Evolutionary conservation across 371 early-diverging fungal genomes (phyloP), one percentile per base, ranked within the genome.

Genomic region (Rhizopus microsporus): DNA sequence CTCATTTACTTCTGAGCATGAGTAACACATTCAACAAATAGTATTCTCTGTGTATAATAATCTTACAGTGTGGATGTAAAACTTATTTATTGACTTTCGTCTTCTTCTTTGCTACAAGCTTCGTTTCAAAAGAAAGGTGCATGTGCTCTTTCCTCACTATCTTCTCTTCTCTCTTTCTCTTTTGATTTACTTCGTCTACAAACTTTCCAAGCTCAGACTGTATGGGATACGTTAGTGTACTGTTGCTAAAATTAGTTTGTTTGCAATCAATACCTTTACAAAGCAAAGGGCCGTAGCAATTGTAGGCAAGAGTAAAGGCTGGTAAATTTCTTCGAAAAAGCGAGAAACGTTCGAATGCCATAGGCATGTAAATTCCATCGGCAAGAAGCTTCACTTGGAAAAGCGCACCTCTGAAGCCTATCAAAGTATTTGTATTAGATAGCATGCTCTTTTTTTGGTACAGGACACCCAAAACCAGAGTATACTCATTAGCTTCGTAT

Each of bases 251-350:
- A 37, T 48, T 29, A 52, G 49, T 56, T 52, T 56, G 43, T 51
- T 61, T 56, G 45, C 52, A 62, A 62, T 49, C 38, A 62, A 46
- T 63, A 58, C 59, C 55, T 63, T 58, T 16, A 58, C 52, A 47
- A 45, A 59, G 51, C 13, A 55, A 55, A 63, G 39, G 55, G 59
- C 48, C 7, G 53, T 53, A 29, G 56, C 56, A 38, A 62, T 50
- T 16, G 50, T 42, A 30, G 63, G 63, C 17, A 63, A 45, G 30
- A 44, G 13, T 43, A 57, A 49, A 47, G 57, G 42, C 23, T 63
- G 47, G 56, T 58, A 37, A 29, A 5, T 46, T 40, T 53, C 12
- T 62, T 57, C 54, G 34, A 56, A 16, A 16, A 58, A 63, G 30
- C 44, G 56, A 51, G 47, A 58, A 63, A 29, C 51, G 32, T 5